These are phyloP conservation scores for Calocybe cyanea DNA, from an alignment of 768 basidiomycete genomes.

Conservation along the genomic window DNA sequence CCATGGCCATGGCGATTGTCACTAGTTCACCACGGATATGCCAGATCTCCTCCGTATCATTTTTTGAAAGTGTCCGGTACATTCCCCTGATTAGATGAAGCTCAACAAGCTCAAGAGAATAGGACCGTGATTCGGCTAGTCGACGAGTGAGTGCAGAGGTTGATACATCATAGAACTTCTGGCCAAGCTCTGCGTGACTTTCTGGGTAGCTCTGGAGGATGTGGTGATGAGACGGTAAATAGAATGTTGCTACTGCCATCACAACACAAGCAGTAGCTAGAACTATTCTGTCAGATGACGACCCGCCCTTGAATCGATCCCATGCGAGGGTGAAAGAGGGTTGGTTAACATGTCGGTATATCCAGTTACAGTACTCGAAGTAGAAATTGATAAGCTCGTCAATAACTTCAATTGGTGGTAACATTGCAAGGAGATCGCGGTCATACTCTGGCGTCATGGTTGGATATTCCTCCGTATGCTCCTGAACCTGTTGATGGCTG, in stretches of 20 bases:
- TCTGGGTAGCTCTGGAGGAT: conserved; percentile 52
- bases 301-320: conserved; percentile 70
- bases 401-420: conserved; percentile 65
- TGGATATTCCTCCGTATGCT: conserved; percentile 38
- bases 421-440: conserved; percentile 62
- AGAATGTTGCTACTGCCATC: conserved; percentile 70
- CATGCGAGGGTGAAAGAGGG: conserved; percentile 58
- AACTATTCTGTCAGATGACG: conserved; percentile 60
- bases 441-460: conserved; percentile 56
- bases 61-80: conserved; percentile 70
- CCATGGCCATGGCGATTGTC: conserved; percentile 76
- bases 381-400: conserved; percentile 74
- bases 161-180: conserved; percentile 68
- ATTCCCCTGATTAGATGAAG: conserved; percentile 66
- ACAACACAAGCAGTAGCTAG: conserved; percentile 72
- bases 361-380: conserved; percentile 87
- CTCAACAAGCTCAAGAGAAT: conserved; percentile 73
- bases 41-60: conserved; percentile 82
- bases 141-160: conserved; percentile 60
- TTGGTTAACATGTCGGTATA: conserved; percentile 75
- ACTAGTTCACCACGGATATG: conserved; percentile 67
- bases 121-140: conserved; percentile 53
- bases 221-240: conserved; percentile 62
- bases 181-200: conserved; percentile 55
- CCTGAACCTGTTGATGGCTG: conserved; percentile 51